Conservation (phyloP, 768 basidiomycete genomes). For the Amanita muscaria region DNA sequence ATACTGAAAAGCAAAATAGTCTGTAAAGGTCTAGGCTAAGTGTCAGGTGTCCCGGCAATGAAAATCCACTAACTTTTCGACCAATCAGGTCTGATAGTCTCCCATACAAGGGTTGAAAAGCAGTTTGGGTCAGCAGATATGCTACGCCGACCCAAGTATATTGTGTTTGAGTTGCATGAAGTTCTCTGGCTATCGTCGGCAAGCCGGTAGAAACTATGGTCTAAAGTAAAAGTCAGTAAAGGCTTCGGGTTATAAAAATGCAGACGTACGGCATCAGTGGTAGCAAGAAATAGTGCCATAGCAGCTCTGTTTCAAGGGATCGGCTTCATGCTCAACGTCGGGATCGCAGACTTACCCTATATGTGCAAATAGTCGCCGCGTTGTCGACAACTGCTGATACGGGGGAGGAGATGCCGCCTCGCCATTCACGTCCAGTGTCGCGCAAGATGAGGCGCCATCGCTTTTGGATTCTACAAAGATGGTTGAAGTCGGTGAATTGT, state of each 20-base stretch:
- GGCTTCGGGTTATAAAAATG: background rate
- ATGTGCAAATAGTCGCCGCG: constrained; percentile 53
- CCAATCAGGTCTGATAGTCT: constrained; percentile 73
- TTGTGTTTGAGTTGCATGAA: constrained; percentile 57
- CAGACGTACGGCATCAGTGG: constrained; percentile 67
- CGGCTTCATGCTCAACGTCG: background rate
- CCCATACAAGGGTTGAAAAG: constrained; percentile 77
- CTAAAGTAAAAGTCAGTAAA: constrained; percentile 18
- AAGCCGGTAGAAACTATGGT: constrained; percentile 76
- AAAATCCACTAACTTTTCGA: constrained; percentile 47
- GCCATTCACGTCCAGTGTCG: constrained; percentile 16
- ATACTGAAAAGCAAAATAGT: constrained; percentile 66
- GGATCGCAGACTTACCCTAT: constrained; percentile 43
- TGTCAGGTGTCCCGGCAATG: constrained; percentile 8
- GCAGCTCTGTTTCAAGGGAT: constrained; percentile 52
- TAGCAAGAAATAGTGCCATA: constrained; percentile 74
- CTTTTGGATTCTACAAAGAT: background rate
- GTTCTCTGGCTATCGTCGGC: constrained; percentile 69
- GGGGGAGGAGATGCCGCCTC: background rate
- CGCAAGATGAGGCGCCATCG: constrained; percentile 22
- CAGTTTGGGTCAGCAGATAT: constrained; percentile 82
- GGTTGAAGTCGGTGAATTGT: constrained; percentile 1
- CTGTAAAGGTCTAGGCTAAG: constrained; percentile 26
- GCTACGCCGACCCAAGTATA: constrained; percentile 84
- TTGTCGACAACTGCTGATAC: constrained; percentile 35